Percentiles rank a stretch among this genome's conserved stretches.
phyloP scores from a whole-genome alignment of 1,284 basidiomycete species.

The Cryptococcus sp. region DNA sequence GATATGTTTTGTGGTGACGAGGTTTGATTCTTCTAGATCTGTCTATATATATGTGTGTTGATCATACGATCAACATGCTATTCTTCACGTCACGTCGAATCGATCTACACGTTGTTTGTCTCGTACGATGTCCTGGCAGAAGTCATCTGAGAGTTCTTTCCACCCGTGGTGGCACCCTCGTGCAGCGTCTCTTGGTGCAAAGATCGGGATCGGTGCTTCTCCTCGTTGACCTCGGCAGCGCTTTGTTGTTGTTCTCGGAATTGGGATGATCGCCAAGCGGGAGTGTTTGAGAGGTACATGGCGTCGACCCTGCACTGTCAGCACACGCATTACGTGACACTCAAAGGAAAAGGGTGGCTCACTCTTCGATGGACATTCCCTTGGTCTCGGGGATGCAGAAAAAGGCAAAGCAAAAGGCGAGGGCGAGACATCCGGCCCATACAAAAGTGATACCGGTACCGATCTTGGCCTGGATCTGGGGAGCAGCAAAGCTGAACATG shows the following conservation, averaged over 20 bases:
- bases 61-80: too few relatives aligned
- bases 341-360: too few relatives aligned
- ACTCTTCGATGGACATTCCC: slow-evolving; percentile 40
- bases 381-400: slow-evolving; percentile 47
- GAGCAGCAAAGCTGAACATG: slow-evolving; percentile 30
- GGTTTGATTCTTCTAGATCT: neutral
- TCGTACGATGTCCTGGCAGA: slow-evolving; percentile 5
- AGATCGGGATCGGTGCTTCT: slow-evolving; percentile 25
- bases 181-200: slow-evolving; percentile 17
- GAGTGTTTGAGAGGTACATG: slow-evolving; percentile 38
- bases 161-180: neutral
- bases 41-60: too few relatives aligned
- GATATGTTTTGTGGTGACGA: neutral
- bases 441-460: slow-evolving; percentile 44
- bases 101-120: too few relatives aligned
- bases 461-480: slow-evolving; percentile 43
- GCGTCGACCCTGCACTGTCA: slow-evolving; percentile 45
- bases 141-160: slow-evolving; percentile 14
- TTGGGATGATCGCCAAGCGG: slow-evolving; percentile 35
- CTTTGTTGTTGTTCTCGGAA: slow-evolving; percentile 21
- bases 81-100: too few relatives aligned
- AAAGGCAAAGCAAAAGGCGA: slow-evolving; percentile 37
- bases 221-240: slow-evolving; percentile 13
- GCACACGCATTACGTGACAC: too few relatives aligned
- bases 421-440: slow-evolving; percentile 43